Evolutionary conservation across 148 eudicot species (phyloP).

Genomic region (Vaccinium macrocarpon): DNA sequence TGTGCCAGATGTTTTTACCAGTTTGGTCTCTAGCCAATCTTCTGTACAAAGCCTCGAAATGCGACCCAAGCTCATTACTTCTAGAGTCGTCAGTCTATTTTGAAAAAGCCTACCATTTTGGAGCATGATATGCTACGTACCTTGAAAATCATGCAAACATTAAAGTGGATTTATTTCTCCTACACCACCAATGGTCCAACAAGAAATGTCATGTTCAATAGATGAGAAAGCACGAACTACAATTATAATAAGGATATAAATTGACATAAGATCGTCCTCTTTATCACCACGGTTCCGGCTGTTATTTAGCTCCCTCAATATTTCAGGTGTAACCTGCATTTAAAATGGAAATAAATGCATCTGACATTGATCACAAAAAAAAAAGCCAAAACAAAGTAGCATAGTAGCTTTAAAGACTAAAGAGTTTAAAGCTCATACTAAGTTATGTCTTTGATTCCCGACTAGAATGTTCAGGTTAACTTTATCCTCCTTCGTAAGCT

Average conservation of each 20-base stretch:
- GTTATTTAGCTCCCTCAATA: conserved; percentile 62
- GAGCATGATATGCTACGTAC: not conserved
- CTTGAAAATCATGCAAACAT: not conserved
- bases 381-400: not conserved
- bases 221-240: conserved; percentile 16
- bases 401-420: conserved; percentile 6
- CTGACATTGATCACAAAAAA: not conserved
- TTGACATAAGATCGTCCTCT: conserved; percentile 61
- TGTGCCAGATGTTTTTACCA: not conserved
- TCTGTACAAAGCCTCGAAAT: not conserved
- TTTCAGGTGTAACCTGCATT: conserved; percentile 84
- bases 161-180: not conserved
- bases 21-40: not conserved
- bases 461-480: conserved; percentile 48
- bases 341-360: conserved; percentile 8
- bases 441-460: conserved; percentile 59
- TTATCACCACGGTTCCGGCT: conserved; percentile 88
- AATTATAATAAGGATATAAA: conserved; percentile 60
- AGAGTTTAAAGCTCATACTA: conserved; percentile 39
- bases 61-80: not conserved
- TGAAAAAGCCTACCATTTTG: not conserved
- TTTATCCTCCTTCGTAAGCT: conserved; percentile 74
- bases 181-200: not conserved
- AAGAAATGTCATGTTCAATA: not conserved
- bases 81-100: not conserved